These are phyloP conservation scores for Pseudogymnoascus pannorum DNA, from an alignment of 2,329 filamentous ascomycete species.

Conservation along the genomic window DNA sequence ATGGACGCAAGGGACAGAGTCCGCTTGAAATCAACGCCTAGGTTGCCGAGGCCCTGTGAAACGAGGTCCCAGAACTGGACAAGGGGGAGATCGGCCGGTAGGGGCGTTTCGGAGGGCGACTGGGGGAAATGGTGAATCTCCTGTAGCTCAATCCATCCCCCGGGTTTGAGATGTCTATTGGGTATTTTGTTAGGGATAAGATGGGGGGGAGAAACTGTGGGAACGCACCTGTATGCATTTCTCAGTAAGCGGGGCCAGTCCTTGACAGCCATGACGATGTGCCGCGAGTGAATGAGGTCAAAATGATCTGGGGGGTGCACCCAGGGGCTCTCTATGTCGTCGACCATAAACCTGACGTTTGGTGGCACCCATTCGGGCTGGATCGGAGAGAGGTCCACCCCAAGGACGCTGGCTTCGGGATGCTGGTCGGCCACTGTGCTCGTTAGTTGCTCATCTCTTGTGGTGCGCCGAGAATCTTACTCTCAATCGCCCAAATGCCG, in stretches of 20 bases:
- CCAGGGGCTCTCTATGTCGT: constrained; percentile 52
- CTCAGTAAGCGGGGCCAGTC: constrained; percentile 46
- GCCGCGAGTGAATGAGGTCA: constrained; percentile 54
- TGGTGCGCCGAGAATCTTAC: constrained; percentile 17
- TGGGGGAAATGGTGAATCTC: constrained; percentile 45
- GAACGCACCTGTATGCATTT: constrained; percentile 38
- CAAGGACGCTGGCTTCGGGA: constrained; percentile 22
- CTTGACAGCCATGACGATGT: constrained; percentile 48
- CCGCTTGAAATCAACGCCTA: constrained; percentile 42
- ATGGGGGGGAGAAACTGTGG: background rate
- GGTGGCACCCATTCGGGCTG: constrained; percentile 42
- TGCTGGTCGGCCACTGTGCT: constrained; percentile 17
- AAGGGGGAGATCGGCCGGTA: constrained; percentile 36
- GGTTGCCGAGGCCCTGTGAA: constrained; percentile 35
- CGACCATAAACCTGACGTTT: constrained; percentile 49
- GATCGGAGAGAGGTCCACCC: constrained; percentile 34
- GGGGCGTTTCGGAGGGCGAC: constrained; percentile 33
- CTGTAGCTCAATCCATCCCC: constrained; percentile 49
- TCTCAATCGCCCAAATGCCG: constrained; percentile 53
- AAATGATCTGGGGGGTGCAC: constrained; percentile 46
- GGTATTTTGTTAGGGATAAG: constrained; percentile 9
- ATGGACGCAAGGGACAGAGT: constrained; percentile 36
- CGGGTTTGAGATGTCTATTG: constrained; percentile 43
- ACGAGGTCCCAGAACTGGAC: constrained; percentile 42
- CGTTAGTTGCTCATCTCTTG: background rate